A percentile compares a stretch with the other conserved stretches of the same genome.
These are phyloP conservation scores for Triticum dicoccoides DNA, from an alignment of 176 grass and related monocot species.

Conservation along the genomic window DNA sequence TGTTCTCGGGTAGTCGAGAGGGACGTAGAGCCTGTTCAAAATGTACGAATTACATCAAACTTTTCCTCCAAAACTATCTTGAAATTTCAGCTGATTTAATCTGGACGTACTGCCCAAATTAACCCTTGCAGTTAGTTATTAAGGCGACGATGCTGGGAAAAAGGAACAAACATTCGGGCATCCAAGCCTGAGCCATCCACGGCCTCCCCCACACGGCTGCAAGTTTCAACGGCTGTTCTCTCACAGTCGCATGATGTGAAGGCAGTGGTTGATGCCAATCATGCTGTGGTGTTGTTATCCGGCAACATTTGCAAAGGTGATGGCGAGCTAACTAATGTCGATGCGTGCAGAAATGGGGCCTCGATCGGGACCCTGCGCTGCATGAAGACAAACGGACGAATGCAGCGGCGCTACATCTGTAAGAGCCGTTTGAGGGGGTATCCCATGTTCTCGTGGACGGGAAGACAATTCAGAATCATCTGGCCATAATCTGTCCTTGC, in stretches of 20 bases:
- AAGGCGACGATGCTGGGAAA: too few relatives aligned
- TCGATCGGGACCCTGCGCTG: not conserved
- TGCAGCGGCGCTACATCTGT: not conserved
- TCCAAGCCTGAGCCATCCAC: not conserved
- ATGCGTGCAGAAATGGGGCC: not conserved
- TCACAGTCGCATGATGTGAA: conserved; percentile 34
- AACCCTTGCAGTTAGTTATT: not conserved
- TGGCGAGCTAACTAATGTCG: not conserved
- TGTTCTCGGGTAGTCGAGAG: conserved; percentile 2
- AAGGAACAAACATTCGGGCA: not conserved
- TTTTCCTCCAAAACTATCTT: too few relatives aligned
- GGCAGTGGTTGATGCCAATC: conserved; percentile 46
- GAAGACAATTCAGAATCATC: not conserved
- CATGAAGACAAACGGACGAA: conserved; percentile 11
- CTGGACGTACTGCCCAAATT: too few relatives aligned
- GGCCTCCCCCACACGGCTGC: not conserved
- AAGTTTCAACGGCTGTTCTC: conserved; percentile 26
- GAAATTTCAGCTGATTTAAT: not conserved
- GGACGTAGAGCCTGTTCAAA: not conserved
- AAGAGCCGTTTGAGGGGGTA: conserved; percentile 28
- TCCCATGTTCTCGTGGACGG: conserved; percentile 33
- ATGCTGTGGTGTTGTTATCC: conserved; percentile 34
- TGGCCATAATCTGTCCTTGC: not conserved
- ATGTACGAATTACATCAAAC: too few relatives aligned
- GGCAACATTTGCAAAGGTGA: not conserved